Evolutionary conservation across 805 yeast genomes (phyloP), one percentile per base, ranked within the genome.

Genomic region (Saccharomycopsis sp.): DNA sequence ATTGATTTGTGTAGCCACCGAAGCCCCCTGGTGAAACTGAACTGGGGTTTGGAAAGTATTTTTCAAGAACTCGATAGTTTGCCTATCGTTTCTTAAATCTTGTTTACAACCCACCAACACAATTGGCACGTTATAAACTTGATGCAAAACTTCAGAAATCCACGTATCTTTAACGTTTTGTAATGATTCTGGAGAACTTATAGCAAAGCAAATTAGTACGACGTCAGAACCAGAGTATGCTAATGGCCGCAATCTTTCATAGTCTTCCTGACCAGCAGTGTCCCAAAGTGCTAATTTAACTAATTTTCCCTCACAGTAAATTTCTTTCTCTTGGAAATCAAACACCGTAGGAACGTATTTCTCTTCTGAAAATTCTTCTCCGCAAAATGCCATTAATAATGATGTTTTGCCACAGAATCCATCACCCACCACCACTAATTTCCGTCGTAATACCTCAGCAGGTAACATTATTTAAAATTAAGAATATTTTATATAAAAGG

Each of bases 181-280:
- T 50, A 88, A 73, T 22, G 96, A 85, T 65, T 87, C 96, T 56
- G 96, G 96, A 33, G 88, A 74, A 61, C 86, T 95, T 52, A 88
- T 76, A 16, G 95, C 79, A 71, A 87, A 88, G 74, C 96, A 88
- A 58, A 88, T 86, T 61, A 88, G 74, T 49, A 88, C 84, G 51
- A 88, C 96, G 62, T 86, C 85, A 32, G 95, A 83, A 63, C 88
- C 95, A 51, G 96, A 95, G 66, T 88, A 88, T 9, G 52, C 45
- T 38, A 49, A 46, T 6, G 52, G 52, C 46, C 52, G 45, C n/a
- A 49, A 44, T 23, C 96, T 84, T 65, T 87, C 96, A 63, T 88
- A 88, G 71, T 89, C 97, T 72, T 88, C 97, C 76, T 88, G 97
- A 54, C 97, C 97, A 45, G 97, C 96, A 55, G 96, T 88, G 86